A percentile compares a stretch with the other conserved stretches of the same genome.
phyloP scores from a whole-genome alignment of 2,329 filamentous ascomycete genomes.

The Celoporthe dispersa region DNA sequence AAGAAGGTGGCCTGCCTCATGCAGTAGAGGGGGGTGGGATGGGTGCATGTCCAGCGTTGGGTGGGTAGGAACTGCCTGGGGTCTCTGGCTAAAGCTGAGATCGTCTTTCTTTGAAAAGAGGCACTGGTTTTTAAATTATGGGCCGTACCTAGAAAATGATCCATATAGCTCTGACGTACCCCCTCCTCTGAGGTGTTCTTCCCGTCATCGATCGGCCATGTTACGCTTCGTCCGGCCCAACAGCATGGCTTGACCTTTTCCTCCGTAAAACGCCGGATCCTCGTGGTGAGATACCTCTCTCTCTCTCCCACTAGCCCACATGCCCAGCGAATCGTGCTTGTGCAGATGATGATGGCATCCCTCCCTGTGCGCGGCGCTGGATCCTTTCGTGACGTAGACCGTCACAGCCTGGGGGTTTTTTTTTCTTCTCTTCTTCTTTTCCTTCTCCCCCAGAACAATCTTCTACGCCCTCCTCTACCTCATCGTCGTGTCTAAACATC shows the following conservation, averaged over 20 bases:
- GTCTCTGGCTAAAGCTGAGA: conserved; percentile 20
- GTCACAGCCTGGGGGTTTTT: background rate
- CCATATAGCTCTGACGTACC: background rate
- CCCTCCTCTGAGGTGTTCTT: background rate
- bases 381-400: background rate
- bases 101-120: background rate
- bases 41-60: background rate
- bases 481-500: background rate
- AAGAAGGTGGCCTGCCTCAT: conserved; percentile 73
- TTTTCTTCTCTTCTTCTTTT: background rate
- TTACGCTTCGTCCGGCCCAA: background rate
- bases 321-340: background rate
- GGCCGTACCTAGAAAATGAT: conserved; percentile 24
- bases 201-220: background rate
- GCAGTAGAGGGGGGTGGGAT: conserved; percentile 44
- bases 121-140: conserved; percentile 18
- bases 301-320: background rate
- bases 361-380: background rate
- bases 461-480: background rate
- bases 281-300: background rate
- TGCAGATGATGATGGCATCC: background rate
- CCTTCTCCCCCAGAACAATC: background rate
- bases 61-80: conserved; percentile 10
- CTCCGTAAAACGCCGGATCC: conserved; percentile 3
- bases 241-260: background rate